Evolutionary conservation across 176 grass and related monocot species (phyloP).

Genomic region (Zoysia pacifica): DNA sequence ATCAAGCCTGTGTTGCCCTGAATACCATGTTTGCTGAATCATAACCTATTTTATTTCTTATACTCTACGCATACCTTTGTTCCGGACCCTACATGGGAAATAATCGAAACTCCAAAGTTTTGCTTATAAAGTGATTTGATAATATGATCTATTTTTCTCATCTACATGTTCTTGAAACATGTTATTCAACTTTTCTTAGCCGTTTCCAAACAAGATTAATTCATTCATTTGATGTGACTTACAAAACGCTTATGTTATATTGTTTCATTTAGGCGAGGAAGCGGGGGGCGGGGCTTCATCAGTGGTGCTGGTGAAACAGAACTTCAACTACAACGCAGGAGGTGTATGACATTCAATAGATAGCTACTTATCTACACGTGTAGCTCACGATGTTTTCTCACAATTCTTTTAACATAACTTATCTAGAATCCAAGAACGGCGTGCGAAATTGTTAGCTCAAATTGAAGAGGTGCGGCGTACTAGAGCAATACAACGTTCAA

Average conservation of each 20-base stretch:
- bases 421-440: conserved; percentile 80
- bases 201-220: background rate
- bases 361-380: conserved; percentile 18
- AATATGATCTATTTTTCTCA: background rate
- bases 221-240: background rate
- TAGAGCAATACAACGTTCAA: conserved; percentile 75
- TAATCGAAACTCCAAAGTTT: background rate
- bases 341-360: conserved; percentile 53
- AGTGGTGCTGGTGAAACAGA: conserved; percentile 99
- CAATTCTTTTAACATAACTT: conserved; percentile 17
- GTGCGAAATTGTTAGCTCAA: conserved; percentile 66
- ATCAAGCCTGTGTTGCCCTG: background rate
- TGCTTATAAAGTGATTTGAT: background rate
- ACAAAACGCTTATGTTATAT: conserved; percentile 11
- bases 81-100: background rate
- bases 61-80: background rate
- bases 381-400: conserved; percentile 29
- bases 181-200: background rate
- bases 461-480: conserved; percentile 85
- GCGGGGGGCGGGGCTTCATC: conserved; percentile 82
- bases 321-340: conserved; percentile 95
- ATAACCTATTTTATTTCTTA: conserved; percentile 18
- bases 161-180: conserved; percentile 25
- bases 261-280: conserved; percentile 76
- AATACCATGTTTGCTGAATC: conserved; percentile 20